Conservation (phyloP, 2,329 filamentous ascomycete species). For the Botrytis paeoniae region DNA sequence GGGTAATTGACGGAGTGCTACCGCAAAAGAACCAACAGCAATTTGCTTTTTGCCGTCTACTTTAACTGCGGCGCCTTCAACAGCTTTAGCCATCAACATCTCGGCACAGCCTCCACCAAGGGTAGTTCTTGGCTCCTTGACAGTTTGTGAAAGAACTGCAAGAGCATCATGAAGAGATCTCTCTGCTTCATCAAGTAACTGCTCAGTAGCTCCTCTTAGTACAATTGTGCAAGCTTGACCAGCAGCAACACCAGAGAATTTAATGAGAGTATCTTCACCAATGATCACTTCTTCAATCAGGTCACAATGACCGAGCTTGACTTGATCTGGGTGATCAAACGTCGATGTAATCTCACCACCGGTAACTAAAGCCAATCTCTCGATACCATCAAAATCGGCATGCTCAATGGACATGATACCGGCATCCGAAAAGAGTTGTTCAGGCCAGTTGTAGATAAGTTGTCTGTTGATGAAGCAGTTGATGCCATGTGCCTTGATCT, state of each 20-base stretch:
- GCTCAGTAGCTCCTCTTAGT: conserved; percentile 90
- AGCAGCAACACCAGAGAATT: conserved; percentile 92
- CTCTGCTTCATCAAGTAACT: conserved; percentile 95
- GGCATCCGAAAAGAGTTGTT: conserved; percentile 96
- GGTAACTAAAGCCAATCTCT: conserved; percentile 89
- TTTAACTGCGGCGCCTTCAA: conserved; percentile 88
- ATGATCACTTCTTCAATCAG: conserved; percentile 98
- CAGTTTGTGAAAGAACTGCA: conserved; percentile 93
- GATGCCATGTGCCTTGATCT: conserved; percentile 97
- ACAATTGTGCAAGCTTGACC: conserved; percentile 96
- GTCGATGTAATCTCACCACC: conserved; percentile 97
- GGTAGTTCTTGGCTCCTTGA: conserved; percentile 89
- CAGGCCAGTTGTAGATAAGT: conserved; percentile 99
- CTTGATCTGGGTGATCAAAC: conserved; percentile 95
- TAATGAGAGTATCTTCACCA: conserved; percentile 94
- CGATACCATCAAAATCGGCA: conserved; percentile 97
- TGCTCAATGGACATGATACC: conserved; percentile 99
- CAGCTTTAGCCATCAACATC: conserved; percentile 99
- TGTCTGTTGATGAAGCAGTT: conserved; percentile 99
- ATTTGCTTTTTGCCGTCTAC: conserved; percentile 96
- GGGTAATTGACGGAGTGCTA: conserved; percentile 85
- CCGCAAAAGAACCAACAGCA: conserved; percentile 85
- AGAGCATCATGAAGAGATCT: conserved; percentile 93
- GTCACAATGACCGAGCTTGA: conserved; percentile 94
- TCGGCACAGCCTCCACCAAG: conserved; percentile 94